Percentiles rank a stretch among this genome's conserved stretches.
phyloP scores from a whole-genome alignment of 257 asterid genomes.

The Haberlea rhodopensis region DNA sequence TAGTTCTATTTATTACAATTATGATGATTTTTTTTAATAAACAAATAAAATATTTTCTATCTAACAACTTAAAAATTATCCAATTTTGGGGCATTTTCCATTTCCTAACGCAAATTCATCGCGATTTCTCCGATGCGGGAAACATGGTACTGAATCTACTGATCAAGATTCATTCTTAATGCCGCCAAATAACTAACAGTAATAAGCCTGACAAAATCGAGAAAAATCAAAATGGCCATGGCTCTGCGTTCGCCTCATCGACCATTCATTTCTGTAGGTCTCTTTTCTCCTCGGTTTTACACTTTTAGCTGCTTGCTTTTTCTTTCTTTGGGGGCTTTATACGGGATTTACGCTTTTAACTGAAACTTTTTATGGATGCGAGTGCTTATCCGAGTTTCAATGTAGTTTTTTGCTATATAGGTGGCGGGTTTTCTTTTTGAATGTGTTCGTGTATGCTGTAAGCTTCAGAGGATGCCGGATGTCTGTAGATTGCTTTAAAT shows the following conservation, averaged over 20 bases:
- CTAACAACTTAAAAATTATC: no score
- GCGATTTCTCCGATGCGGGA: no score
- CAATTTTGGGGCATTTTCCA: no score
- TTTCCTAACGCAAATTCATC: no score
- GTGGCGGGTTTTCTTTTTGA: background rate
- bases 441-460: background rate
- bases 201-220: background rate
- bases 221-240: conserved; percentile 20
- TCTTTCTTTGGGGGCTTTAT: no score
- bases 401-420: background rate
- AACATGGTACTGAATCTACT: no score
- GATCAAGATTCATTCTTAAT: no score
- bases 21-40: no score
- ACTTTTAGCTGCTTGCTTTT: background rate
- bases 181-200: no score
- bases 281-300: background rate
- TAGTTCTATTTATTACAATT: no score
- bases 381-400: background rate
- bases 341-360: conserved; percentile 9
- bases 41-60: no score
- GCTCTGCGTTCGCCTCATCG: conserved; percentile 32
- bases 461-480: background rate
- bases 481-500: background rate
- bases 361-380: background rate
- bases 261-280: conserved; percentile 44